phyloP scores from a whole-genome alignment of 257 asterid species.

The Ophiorrhiza pumila region DNA sequence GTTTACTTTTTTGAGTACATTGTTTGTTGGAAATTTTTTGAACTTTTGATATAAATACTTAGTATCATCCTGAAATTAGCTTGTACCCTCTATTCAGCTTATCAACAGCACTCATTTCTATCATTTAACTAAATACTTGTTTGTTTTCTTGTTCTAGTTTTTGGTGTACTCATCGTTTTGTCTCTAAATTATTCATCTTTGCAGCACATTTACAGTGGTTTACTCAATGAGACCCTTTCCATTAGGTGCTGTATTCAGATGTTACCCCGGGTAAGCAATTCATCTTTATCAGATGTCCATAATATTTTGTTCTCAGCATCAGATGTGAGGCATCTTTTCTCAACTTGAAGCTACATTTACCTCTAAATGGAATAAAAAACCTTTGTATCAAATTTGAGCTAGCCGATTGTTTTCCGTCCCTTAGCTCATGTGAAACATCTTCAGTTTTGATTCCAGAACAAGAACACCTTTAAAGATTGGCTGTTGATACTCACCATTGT shows the following conservation, averaged over 20 bases:
- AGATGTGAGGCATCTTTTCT: neutral
- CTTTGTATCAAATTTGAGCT: neutral
- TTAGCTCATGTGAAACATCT: neutral
- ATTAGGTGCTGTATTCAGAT: constrained; percentile 86
- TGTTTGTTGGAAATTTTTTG: neutral
- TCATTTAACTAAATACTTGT: too few relatives aligned
- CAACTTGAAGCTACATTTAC: neutral
- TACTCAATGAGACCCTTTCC: constrained; percentile 93
- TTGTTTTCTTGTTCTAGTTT: neutral
- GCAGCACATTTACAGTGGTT: constrained; percentile 73
- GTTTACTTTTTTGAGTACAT: neutral
- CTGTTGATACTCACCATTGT: neutral
- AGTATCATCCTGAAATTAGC: neutral
- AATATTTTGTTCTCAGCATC: too few relatives aligned
- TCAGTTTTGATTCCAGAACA: neutral
- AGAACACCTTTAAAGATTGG: neutral
- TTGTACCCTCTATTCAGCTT: neutral
- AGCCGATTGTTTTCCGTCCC: neutral
- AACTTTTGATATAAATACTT: neutral
- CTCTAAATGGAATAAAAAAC: neutral
- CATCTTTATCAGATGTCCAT: neutral
- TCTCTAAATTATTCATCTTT: constrained; percentile 6
- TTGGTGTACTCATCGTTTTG: neutral
- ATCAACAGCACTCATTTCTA: neutral
- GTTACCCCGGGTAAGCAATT: constrained; percentile 81